Evolutionary conservation across 2,329 filamentous ascomycete genomes (phyloP).

Genomic region (Penicillium sp.): DNA sequence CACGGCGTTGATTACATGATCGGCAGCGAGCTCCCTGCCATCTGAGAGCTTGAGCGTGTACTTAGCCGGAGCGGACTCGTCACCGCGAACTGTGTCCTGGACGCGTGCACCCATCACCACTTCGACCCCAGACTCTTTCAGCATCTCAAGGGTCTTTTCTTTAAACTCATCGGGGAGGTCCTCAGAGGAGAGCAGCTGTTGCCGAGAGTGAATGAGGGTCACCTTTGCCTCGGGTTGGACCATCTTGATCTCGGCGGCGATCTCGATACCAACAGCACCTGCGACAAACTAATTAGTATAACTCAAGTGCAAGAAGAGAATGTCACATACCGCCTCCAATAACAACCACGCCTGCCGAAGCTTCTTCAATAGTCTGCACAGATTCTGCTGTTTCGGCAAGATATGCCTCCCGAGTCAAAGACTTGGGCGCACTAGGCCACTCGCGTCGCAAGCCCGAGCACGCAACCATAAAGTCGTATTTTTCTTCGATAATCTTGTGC

Average conservation of each 20-base stretch:
- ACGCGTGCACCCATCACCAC: constrained; percentile 1
- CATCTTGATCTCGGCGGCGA: constrained; percentile 65
- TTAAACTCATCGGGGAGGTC: constrained; percentile 60
- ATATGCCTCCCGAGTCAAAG: constrained; percentile 53
- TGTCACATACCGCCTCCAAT: constrained; percentile 40
- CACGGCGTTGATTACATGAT: constrained; percentile 59
- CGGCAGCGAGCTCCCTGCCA: constrained; percentile 51
- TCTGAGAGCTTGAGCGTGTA: constrained; percentile 50
- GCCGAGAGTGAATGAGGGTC: constrained; percentile 63
- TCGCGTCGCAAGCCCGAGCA: constrained; percentile 59
- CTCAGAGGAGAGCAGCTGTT: constrained; percentile 61
- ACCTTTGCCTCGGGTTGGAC: constrained; percentile 53
- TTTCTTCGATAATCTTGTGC: constrained; percentile 2
- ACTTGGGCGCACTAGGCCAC: constrained; percentile 63
- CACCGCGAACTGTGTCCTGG: background rate
- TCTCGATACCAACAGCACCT: constrained; percentile 68
- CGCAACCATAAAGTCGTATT: constrained; percentile 57
- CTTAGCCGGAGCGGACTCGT: background rate
- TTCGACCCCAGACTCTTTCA: constrained; percentile 51
- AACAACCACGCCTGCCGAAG: constrained; percentile 40
- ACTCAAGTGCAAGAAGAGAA: background rate
- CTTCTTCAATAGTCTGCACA: constrained; percentile 1
- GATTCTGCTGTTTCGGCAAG: constrained; percentile 28
- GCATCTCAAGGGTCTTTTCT: constrained; percentile 49
- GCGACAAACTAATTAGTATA: constrained; percentile 40